These are phyloP conservation scores for Entomortierella chlamydospora DNA, from an alignment of 192 early-diverging fungal species.

Conservation along the genomic window DNA sequence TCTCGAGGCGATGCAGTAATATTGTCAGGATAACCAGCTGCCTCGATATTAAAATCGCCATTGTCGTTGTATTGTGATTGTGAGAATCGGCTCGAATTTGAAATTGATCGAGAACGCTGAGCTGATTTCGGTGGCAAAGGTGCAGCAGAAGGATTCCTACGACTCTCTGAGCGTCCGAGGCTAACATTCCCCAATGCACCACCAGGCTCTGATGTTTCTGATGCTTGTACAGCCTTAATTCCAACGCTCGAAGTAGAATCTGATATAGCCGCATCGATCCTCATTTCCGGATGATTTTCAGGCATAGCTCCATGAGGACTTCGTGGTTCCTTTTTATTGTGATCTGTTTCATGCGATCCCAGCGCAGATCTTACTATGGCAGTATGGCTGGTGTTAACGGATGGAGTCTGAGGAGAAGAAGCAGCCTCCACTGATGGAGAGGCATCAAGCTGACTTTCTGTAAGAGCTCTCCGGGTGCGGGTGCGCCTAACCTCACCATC, in stretches of 20 bases:
- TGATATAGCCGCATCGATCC: background rate
- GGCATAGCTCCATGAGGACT: background rate
- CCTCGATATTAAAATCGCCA: slow-evolving; percentile 1
- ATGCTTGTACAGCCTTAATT: background rate
- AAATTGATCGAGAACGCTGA: slow-evolving; percentile 46
- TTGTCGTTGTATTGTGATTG: background rate
- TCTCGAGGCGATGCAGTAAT: slow-evolving; percentile 11
- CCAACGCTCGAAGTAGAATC: background rate
- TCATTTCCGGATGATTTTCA: background rate
- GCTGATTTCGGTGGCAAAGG: slow-evolving; percentile 52
- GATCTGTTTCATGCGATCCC: background rate
- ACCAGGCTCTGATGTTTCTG: background rate
- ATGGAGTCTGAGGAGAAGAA: background rate
- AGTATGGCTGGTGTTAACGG: background rate
- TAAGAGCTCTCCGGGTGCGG: slow-evolving; percentile 11
- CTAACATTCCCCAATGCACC: background rate
- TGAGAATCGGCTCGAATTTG: slow-evolving; percentile 15
- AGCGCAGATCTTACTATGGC: background rate
- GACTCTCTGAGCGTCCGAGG: slow-evolving; percentile 26
- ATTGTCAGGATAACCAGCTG: background rate
- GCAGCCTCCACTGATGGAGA: slow-evolving; percentile 5
- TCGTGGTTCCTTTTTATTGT: background rate
- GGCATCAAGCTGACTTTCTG: slow-evolving; percentile 17
- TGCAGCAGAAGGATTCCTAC: slow-evolving; percentile 14
- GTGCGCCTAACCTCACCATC: slow-evolving; percentile 42